Evolutionary conservation across 805 yeast genomes (phyloP), one percentile per base, ranked within the genome.

Genomic region (Jamesozyma hellenica): DNA sequence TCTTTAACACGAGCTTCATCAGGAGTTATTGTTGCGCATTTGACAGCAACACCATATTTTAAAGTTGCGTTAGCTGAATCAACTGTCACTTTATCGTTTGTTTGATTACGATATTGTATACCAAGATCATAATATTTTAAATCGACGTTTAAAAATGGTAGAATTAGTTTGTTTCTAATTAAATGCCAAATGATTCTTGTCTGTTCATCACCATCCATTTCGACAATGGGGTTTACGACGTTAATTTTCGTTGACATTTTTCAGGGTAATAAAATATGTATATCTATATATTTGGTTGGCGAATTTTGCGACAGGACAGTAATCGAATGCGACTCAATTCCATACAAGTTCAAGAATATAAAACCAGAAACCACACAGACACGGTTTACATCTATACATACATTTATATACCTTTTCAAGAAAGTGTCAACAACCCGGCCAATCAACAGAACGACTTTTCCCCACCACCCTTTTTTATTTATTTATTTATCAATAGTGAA

Each of bases 11-110:
- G 78, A 35, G 85, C 92, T 68, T 90, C 97, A 60, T 85, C 95
- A 7, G 97, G 96, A n/a, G 97, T 90, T 62, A 90, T 90, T 38
- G 97, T 90, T 42, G 97, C 97, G 69, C 97, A 90, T 68, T 90
- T 90, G 52, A 90, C 85, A 25, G 95, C 97, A 42, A 90, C 97
- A 40, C 85, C 83, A 63, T 85, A 81, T 64, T 87, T 75, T 62
- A 78, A 67, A 51, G 86, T 88, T 39, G 97, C 97, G 37, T 79
- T 67, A 18, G 96, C 96, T 10, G 95, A 83, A 40, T 90, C 96
- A 28, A 72, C 59, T 15, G 97, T 90, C 50, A 90, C 90, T 65
- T 83, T 63, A 63, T 90, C 97, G 53, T 85, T 71, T 14, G 97
- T 90, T 52, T 74, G 61, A 64, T 90, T 96, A 60, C 97, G 76